These are phyloP conservation scores for Epicoccum sorghinum DNA, from an alignment of 2,329 filamentous ascomycete genomes.

Conservation along the genomic window DNA sequence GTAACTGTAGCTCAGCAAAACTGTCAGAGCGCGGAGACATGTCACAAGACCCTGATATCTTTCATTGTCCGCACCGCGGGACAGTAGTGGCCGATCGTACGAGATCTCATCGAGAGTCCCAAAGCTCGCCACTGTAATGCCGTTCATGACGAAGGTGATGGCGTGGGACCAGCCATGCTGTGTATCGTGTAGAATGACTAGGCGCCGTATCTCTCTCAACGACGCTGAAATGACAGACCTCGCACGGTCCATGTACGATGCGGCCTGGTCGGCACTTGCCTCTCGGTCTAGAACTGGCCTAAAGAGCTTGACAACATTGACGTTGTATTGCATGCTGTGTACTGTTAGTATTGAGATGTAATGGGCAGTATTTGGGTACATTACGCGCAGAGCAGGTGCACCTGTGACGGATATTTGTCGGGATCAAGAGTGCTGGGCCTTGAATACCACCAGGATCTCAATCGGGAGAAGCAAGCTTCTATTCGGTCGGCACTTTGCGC, in stretches of 20 bases:
- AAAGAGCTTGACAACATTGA: conserved; percentile 33
- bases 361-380: neutral
- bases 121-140: conserved; percentile 33
- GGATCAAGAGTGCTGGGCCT: conserved; percentile 26
- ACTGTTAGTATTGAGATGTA: conserved; percentile 11
- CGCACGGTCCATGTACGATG: conserved; percentile 26
- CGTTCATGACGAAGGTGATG: conserved; percentile 35
- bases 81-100: conserved; percentile 5
- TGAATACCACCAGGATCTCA: conserved; percentile 34
- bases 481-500: conserved; percentile 23
- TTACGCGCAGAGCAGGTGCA: conserved; percentile 38
- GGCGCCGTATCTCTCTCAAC: conserved; percentile 30
- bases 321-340: conserved; percentile 35
- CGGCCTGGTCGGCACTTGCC: conserved; percentile 15
- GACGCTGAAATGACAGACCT: conserved; percentile 22
- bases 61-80: conserved; percentile 21
- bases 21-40: conserved; percentile 33
- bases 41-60: conserved; percentile 34
- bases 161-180: conserved; percentile 33
- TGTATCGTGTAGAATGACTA: conserved; percentile 33
- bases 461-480: conserved; percentile 28
- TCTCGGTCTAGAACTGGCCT: conserved; percentile 27
- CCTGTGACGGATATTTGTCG: conserved; percentile 26
- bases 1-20: conserved; percentile 32
- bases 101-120: conserved; percentile 36